These are phyloP conservation scores for Tripterygium wilfordii DNA, from an alignment of 177 flowering plant species.

Conservation along the genomic window DNA sequence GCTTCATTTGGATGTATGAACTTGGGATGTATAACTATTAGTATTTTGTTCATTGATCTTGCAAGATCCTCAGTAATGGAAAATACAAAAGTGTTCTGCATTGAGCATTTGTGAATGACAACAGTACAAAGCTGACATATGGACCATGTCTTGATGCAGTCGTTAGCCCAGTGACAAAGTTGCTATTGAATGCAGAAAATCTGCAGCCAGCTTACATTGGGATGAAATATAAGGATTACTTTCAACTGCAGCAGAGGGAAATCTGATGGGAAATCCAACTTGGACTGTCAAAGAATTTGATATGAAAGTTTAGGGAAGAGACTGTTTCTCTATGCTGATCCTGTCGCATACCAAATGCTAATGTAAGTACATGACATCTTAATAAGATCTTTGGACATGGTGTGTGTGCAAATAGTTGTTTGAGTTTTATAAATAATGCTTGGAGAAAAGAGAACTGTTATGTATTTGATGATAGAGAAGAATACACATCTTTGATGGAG, in stretches of 20 bases:
- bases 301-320: too few relatives aligned
- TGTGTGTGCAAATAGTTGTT: too few relatives aligned
- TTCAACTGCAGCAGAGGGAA: constrained; percentile 41
- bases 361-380: too few relatives aligned
- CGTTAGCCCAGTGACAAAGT: not conserved
- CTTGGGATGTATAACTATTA: not conserved
- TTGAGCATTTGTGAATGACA: constrained; percentile 43
- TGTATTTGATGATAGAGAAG: too few relatives aligned
- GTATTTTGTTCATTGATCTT: not conserved
- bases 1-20: not conserved
- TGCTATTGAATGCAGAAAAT: not conserved
- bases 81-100: constrained; percentile 52
- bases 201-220: not conserved
- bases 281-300: too few relatives aligned
- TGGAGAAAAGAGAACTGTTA: constrained; percentile 10
- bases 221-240: constrained; percentile 5
- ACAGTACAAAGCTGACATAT: constrained; percentile 28
- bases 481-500: too few relatives aligned
- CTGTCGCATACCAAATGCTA: too few relatives aligned
- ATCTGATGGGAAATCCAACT: constrained; percentile 38
- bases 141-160: constrained; percentile 8
- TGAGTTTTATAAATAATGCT: too few relatives aligned
- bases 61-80: constrained; percentile 43
- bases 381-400: too few relatives aligned
- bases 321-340: too few relatives aligned